Evolutionary conservation across 2,329 filamentous ascomycete species (phyloP).

Genomic region (Aspergillus felis): DNA sequence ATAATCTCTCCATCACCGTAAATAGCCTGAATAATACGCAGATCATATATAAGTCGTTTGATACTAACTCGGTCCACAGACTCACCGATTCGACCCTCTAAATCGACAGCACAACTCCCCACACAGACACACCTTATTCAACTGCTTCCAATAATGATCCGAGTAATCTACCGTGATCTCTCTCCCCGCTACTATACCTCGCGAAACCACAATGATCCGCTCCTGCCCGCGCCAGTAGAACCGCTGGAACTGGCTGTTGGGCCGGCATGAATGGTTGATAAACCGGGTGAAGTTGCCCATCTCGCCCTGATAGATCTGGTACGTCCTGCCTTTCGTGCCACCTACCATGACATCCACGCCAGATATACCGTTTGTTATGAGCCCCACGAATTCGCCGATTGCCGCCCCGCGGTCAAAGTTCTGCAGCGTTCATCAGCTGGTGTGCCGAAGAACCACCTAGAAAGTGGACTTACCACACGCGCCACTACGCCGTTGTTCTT

Average conservation of each 20-base stretch:
- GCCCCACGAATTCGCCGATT: conserved; percentile 54
- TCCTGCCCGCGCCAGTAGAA: conserved; percentile 57
- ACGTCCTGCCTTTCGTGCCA: conserved; percentile 35
- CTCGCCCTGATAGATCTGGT: conserved; percentile 57
- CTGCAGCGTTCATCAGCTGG: conserved; percentile 20
- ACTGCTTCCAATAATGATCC: conserved; percentile 54
- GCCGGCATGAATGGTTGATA: conserved; percentile 56
- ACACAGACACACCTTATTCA: conserved; percentile 55
- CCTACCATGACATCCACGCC: conserved; percentile 55
- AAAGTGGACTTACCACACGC: conserved; percentile 16
- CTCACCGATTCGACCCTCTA: neutral
- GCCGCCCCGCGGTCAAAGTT: conserved; percentile 51
- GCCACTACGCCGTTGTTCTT: conserved; percentile 52
- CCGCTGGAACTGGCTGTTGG: conserved; percentile 55
- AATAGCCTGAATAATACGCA: neutral
- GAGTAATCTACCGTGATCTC: conserved; percentile 59
- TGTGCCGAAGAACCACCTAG: too few relatives aligned
- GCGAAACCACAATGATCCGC: conserved; percentile 53
- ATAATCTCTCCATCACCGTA: neutral
- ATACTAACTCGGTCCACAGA: neutral
- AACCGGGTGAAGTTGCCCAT: conserved; percentile 57
- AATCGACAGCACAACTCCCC: conserved; percentile 48
- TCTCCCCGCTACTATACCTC: conserved; percentile 50
- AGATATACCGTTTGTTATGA: conserved; percentile 50
- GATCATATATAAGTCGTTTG: neutral